Base-by-base conservation (phyloP, 2,329 filamentous ascomycete species). In the Penicillium brevicompactum region DNA sequence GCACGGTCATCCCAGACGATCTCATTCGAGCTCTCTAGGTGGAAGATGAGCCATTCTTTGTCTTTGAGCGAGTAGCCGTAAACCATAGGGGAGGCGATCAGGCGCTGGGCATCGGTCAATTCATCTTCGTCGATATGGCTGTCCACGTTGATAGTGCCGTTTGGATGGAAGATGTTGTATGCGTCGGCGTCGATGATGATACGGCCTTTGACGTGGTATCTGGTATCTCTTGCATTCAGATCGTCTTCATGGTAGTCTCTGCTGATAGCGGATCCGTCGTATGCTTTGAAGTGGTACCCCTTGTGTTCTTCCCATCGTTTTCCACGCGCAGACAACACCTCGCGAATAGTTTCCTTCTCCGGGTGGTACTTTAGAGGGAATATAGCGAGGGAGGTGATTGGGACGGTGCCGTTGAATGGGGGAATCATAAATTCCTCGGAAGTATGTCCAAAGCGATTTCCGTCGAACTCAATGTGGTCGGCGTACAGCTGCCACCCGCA, bases 131-230 rank as follows among this genome's bases (percentile, higher is more conserved):
- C 55, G 3, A 59, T 48, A 1, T 53, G 24, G 5, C 32, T 50
- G 11, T 51, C 43, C 18, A 68, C 16, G n/a, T 61, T 55, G 22
- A 78, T 51, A 0, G 70, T 62, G 18, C 68, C 59, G 55, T 75
- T 70, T 0, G 80, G 76, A 37, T 80, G 76, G 67, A 81, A 82
- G 2, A 64, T 67, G 40, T 76, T 77, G 65, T 72, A 83, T 37
- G 79, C 80, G 32, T 80, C 75, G 0, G 76, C 75, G 56, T 84
- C 82, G 44, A 84, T 78, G 41, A 84, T 76, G 24, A 84, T 76
- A 18, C 80, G 74, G 31, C 78, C 78, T 54, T 79, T 79, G 56
- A 82, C 66, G 55, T 67, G 56, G 34, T 61, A 55, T 13, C 56
- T 61, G 44, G 38, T 47, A 9, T 41, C 37, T 9, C 24, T 40